phyloP scores from a whole-genome alignment of 345 rosid species.

The Fremontodendron californicum region DNA sequence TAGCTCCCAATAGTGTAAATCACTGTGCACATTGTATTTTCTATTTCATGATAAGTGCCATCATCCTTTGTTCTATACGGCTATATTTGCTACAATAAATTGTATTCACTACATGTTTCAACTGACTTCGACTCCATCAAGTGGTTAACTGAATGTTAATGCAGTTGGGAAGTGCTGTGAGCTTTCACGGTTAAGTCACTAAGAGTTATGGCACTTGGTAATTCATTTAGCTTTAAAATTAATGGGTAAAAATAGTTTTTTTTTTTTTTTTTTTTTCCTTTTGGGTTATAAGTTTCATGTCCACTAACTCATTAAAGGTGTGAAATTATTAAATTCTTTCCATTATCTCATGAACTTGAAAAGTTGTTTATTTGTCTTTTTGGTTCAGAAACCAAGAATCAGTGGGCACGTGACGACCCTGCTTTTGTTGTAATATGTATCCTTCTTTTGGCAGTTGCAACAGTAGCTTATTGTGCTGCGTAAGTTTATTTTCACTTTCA shows the following conservation, averaged over 20 bases:
- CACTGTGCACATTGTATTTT: not conserved
- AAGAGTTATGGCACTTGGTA: not conserved
- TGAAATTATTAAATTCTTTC: slow-evolving; percentile 13
- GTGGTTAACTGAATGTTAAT: not conserved
- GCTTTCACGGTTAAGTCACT: not conserved
- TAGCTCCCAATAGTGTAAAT: not conserved
- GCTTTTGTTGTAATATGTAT: slow-evolving; percentile 96
- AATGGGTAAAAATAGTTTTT: not conserved
- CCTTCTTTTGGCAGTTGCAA: slow-evolving; percentile 73
- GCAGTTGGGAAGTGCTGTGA: not conserved
- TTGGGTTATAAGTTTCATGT: not conserved
- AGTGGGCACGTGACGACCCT: slow-evolving; percentile 99
- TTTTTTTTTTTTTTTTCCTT: not conserved
- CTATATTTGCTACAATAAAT: too few relatives aligned
- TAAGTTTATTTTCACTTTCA: slow-evolving; percentile 40
- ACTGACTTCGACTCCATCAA: too few relatives aligned
- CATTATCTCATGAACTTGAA: not conserved
- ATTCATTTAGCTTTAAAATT: not conserved
- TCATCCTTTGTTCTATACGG: too few relatives aligned
- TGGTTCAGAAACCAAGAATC: slow-evolving; percentile 93
- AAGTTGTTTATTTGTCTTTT: slow-evolving; percentile 10
- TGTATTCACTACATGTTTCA: too few relatives aligned
- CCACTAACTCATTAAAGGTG: not conserved
- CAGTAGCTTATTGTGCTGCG: slow-evolving; percentile 95
- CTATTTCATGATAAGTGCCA: not conserved